Evolutionary conservation across 257 asterid genomes (phyloP).

Genomic region (Penstemon barbatus): DNA sequence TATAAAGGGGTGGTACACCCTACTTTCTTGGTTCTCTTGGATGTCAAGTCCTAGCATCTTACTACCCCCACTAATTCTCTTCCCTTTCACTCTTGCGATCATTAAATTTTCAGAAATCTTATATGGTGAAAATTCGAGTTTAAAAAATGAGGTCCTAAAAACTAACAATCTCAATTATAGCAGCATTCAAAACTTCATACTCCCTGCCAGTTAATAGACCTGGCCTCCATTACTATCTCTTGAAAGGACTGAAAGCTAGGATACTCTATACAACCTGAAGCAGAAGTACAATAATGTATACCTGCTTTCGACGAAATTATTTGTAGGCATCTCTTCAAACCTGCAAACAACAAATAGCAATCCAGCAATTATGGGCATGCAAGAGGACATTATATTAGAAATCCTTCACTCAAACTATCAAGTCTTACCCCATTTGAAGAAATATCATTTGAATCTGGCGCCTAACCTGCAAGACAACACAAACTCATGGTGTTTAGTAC

Average conservation of each 20-base stretch:
- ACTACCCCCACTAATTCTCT: neutral
- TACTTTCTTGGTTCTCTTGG: neutral
- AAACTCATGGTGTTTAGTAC: neutral
- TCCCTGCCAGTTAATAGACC: neutral
- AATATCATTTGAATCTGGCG: constrained; percentile 86
- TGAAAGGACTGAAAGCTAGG: neutral
- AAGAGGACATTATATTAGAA: constrained; percentile 8
- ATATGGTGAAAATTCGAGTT: neutral
- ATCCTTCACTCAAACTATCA: constrained; percentile 8
- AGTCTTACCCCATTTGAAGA: constrained; percentile 83
- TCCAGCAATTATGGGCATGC: constrained; percentile 17
- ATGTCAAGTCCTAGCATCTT: neutral
- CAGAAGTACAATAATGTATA: constrained; percentile 22
- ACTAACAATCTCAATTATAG: neutral
- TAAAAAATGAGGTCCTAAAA: neutral
- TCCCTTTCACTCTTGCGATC: neutral
- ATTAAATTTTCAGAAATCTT: neutral
- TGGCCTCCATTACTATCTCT: neutral
- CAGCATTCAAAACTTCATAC: neutral
- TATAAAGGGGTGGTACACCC: neutral
- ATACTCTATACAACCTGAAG: constrained; percentile 11
- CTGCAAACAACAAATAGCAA: constrained; percentile 43
- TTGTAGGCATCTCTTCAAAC: constrained; percentile 98
- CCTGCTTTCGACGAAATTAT: constrained; percentile 98
- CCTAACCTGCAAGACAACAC: constrained; percentile 61